Evolutionary conservation across 768 basidiomycete genomes (phyloP), one percentile per base, ranked within the genome.

Genomic region (Rhizopogon sp.): DNA sequence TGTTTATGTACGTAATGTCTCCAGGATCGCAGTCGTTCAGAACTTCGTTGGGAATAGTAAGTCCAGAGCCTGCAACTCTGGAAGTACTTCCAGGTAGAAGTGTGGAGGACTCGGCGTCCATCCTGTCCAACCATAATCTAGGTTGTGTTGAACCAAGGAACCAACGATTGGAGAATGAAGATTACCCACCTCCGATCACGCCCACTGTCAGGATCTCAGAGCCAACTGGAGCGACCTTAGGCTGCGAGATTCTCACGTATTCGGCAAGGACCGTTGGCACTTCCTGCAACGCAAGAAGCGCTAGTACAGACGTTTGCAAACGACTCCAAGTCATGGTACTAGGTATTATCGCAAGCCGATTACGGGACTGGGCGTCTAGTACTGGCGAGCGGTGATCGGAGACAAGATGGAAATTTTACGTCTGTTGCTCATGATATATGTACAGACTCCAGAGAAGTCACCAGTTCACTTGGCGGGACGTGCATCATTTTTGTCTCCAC

Each of bases 91-190:
- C 20, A 47, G 46, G 33, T 33, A 47, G 46, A 47, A 47, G 20
- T 47, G 46, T 22, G 46, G 46, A 47, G 46, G 33, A 11, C 46
- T 47, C 7, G 33, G 33, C 17, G 17, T 22, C 46, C 46, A 47
- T 47, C 46, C 46, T 8, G 46, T 47, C 46, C 46, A 47, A 14
- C 46, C 46, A 47, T 47, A 47, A 35, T 47, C 46, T 47, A 35
- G 13, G 17, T 20, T 13, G 3, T 35, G n/a, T 11, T 35, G 17
- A 22, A 8, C n/a, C 14, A 1, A 22, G 2, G 10, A 14, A 17
- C 17, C 14, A 28, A 14, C 13, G 10, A 47, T 9, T 3, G 8
- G 33, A 47, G 13, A 47, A 37, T 13, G 35, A 37, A 14, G 31
- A 47, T 22, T 5, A 22, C 46, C 35, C 46, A 14, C 46, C 46